These are phyloP conservation scores for Cryptococcus sp. DNA, from an alignment of 1,284 basidiomycete genomes.

Conservation along the genomic window DNA sequence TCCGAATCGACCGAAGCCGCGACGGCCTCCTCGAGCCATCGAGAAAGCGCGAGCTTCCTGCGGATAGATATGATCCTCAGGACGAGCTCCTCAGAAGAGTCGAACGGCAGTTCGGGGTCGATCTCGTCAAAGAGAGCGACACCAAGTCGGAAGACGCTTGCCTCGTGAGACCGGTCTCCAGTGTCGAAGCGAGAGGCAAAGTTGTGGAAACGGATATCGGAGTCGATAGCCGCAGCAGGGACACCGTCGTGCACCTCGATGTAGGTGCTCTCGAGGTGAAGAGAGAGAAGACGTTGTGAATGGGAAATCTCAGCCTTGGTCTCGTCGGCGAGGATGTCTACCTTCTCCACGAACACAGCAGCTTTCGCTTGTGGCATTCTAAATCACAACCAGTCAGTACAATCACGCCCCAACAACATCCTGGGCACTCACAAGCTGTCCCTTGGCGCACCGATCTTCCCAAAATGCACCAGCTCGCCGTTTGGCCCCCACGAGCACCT, in stretches of 20 bases:
- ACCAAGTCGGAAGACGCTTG: slow-evolving; percentile 80
- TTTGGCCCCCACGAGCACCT: slow-evolving; percentile 85
- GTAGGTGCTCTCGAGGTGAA: slow-evolving; percentile 72
- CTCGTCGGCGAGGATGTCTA: slow-evolving; percentile 27
- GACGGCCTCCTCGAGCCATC: slow-evolving; percentile 79
- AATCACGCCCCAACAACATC: slow-evolving; percentile 21
- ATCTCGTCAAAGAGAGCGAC: slow-evolving; percentile 84
- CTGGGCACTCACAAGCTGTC: slow-evolving; percentile 29
- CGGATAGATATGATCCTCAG: slow-evolving; percentile 55
- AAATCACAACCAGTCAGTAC: not conserved
- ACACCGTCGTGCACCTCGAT: slow-evolving; percentile 59
- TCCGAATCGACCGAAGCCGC: slow-evolving; percentile 70
- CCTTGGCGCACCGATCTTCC: slow-evolving; percentile 61
- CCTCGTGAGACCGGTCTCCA: slow-evolving; percentile 70
- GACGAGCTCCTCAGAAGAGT: slow-evolving; percentile 58
- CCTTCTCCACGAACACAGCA: slow-evolving; percentile 29
- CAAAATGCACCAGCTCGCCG: slow-evolving; percentile 72
- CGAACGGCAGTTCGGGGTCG: slow-evolving; percentile 63
- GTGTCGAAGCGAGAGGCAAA: slow-evolving; percentile 70
- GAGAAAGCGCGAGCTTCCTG: slow-evolving; percentile 75
- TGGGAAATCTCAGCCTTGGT: slow-evolving; percentile 52
- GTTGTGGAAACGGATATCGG: slow-evolving; percentile 69
- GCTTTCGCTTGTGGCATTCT: slow-evolving; percentile 28
- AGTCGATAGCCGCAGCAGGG: slow-evolving; percentile 59
- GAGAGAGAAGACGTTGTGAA: slow-evolving; percentile 67